Evolutionary conservation across 1,284 basidiomycete species (phyloP), one percentile per base, ranked within the genome.

Genomic region (Cystobasidiaceae sp.): DNA sequence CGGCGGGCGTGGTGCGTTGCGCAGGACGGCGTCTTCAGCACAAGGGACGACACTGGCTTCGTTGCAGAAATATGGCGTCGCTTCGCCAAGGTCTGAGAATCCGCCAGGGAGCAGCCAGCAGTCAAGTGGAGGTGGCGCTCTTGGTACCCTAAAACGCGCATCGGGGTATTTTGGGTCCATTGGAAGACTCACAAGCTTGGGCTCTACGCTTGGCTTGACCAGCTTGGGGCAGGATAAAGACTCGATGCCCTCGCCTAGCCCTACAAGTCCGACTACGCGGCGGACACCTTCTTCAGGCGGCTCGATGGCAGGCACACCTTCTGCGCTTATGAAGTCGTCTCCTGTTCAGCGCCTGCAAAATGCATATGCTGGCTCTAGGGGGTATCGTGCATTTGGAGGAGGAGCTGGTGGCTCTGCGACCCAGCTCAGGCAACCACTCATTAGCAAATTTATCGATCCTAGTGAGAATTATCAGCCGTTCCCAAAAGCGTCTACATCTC

Each of bases 381-480:
- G 37, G 37, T 39, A 39, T 11, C 11, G 11, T n/a, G 37, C 11
- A n/a, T 39, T 30, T 37, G 37, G 19, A 33, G 50, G 41, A 37
- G 50, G 6, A 23, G 27, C 2, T 37, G 19, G 21, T 21, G 21
- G n/a, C 19, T 37, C 28, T 21, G 11, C 50, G 25, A 15, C 34
- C 13, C 54, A 56, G 27, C n/a, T 56, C 8, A n/a, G 54, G 7
- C 54, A 56, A 39, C 61, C 61, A n/a, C 32, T 64, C 8, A 56
- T 64, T 4, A 55, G 51, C 41, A 64, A 64, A 25, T 64, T 64
- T 28, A 64, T 64, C 61, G 52, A 64, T 49, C 51, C 52, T 23
- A 56, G 30, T 19, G 39, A 64, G 17, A 55, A 25, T 30, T 56
- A 64, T 48, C 49, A 45, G 6, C 61, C 52, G 33, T 64, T 64